Base-by-base conservation (phyloP, 768 basidiomycete genomes). In the Rhizopogon vinicolor region DNA sequence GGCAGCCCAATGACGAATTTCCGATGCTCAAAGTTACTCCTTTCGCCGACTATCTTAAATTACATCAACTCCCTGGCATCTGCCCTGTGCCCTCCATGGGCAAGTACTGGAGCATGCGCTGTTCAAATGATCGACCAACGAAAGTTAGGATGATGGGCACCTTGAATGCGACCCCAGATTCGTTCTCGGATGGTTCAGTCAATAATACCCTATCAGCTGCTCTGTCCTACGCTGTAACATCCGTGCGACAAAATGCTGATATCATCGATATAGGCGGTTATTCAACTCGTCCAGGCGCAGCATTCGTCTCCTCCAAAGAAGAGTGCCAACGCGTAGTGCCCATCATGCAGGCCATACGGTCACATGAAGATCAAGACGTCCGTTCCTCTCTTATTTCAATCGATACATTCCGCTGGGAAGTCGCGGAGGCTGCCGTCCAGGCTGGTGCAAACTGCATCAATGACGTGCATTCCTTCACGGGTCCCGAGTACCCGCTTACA, bases 231-330 rank as follows among this genome's bases (percentile, higher is more conserved):
- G 74, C 78, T 0, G 58, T 64, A 3, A 50, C 72, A 3, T 77
- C 91, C 0, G 73, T 84, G 2, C 58, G 68, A 0, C 74, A 74
- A 1, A 87, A 88, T 1, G 87, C 89, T 0, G 78, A 84, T 54
- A 89, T 99, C 54, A 72, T 98, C 56, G 97, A 99, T 68, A 78
- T 98, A 18, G 96, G 97, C 0, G 97, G 97, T 0, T 91, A 93
- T 71, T 95, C 93, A 0, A 99, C 95, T 0, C 82, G 93, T 10
- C 97, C 96, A 0, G 80, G 84, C 1, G 88, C 94, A 0, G 77
- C 72, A 1, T 82, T 81, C 51, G 83, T 96, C 41, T 75, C 79
- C 0, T 59, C 75, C 0, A 78, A 84, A 54, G 91, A 94, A 51
- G 96, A 99, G 65, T 74, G 79, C 9, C 48, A 69, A 1, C 78